Conservation (phyloP, 805 yeast species). For the Metschnikowia orientalis region DNA sequence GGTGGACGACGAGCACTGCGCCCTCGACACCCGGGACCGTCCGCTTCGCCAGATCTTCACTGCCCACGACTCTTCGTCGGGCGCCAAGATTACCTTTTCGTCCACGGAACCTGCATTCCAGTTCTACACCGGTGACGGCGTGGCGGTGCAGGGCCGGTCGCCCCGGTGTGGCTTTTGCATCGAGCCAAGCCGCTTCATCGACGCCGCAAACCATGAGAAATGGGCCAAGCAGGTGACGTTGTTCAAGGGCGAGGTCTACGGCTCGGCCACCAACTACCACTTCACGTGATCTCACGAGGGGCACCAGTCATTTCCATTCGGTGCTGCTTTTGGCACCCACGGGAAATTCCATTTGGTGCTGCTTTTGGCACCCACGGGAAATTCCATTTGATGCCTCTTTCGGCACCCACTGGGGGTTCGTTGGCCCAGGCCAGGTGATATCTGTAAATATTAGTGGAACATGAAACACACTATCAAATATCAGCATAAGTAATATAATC, state of each 20-base stretch:
- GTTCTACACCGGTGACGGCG: slow-evolving; percentile 57
- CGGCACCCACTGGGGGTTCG: too few species aligned
- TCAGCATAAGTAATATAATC: too few species aligned
- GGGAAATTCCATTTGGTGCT: too few species aligned
- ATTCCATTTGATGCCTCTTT: too few species aligned
- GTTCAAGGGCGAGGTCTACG: slow-evolving; percentile 49
- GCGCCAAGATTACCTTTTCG: slow-evolving; percentile 36
- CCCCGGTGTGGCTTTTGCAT: slow-evolving; percentile 55
- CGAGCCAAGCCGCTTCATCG: slow-evolving; percentile 57
- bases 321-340: too few species aligned
- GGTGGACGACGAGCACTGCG: slow-evolving; percentile 29
- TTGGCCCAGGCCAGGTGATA: too few species aligned
- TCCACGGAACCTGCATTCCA: slow-evolving; percentile 68
- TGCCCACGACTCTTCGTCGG: slow-evolving; percentile 44
- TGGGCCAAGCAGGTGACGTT: slow-evolving; percentile 48
- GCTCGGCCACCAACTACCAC: slow-evolving; percentile 39
- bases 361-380: too few species aligned
- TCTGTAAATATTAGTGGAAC: too few species aligned
- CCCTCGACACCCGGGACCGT: slow-evolving; percentile 45
- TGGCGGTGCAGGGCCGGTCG: slow-evolving; percentile 30
- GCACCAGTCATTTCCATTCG: too few species aligned
- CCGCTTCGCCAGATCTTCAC: slow-evolving; percentile 35
- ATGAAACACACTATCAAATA: too few species aligned
- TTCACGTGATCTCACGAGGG: slow-evolving; percentile 8
- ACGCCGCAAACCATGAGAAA: slow-evolving; percentile 45